Evolutionary conservation across 768 basidiomycete genomes (phyloP), one percentile per base, ranked within the genome.

Genomic region (Agrocybe chaxingu): DNA sequence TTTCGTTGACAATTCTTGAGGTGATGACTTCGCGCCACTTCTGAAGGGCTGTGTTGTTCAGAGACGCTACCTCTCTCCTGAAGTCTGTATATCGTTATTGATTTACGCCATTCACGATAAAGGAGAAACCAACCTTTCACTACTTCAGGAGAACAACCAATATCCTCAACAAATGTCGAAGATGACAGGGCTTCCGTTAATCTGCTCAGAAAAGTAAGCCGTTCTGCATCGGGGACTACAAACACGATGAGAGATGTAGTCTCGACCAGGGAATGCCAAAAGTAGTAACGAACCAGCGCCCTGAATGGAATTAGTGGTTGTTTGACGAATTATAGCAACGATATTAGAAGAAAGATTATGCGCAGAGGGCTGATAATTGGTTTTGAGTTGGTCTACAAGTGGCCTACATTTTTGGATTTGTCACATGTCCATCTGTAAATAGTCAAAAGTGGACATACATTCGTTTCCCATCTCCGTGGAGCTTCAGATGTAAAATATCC

Each of bases 21-120:
- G 81, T 66, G n/a, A 68, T 69, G 44, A 68, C 56, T 30, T 72
- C 64, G 58, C 75, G 72, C 88, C 88, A 88, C 41, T 68, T 71
- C 51, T 74, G 67, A 51, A 84, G 66, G 8, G 79, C 72, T 19
- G 62, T 68, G 41, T 75, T 65, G 53, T 79, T 75, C 5, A 85
- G 58, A 1, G 58, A 60, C 29, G 62, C 55, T 37, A 76, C 63
- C 34, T 71, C 66, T 33, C 66, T 60, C 52, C 72, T 74, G 62
- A 87, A 84, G 34, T 69, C 87, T 87, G 46, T 34, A 18, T 24
- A 40, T 47, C 29, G 16, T 42, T 31, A 18, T 41, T 36, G 19
- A 58, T 36, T 34, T 29, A 6, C 18, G 12, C 16, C 2, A 38
- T 9, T 47, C 6, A 54, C 32, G 34, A 53, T 19, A 30, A 36